These are phyloP conservation scores for Solanum chacoense DNA, from an alignment of 305 asterid genomes.

Conservation along the genomic window DNA sequence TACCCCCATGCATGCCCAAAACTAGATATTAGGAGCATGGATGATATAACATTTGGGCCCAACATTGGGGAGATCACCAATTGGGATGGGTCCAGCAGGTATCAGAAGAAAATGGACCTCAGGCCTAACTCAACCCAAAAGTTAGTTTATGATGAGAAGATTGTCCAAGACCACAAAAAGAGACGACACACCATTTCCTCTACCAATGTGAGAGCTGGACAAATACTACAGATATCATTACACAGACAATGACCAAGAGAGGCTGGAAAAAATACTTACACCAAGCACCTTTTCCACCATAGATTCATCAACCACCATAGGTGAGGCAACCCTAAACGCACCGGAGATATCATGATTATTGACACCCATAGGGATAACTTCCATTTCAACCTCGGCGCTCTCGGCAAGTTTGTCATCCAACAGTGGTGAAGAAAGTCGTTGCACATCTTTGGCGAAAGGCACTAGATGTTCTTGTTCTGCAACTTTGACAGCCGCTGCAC, in stretches of 20 bases:
- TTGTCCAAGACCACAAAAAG: not conserved
- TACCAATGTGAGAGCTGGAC: not conserved
- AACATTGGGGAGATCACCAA: not conserved
- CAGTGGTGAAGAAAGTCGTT: constrained; percentile 69
- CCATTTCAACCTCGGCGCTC: constrained; percentile 97
- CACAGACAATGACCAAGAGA: not conserved
- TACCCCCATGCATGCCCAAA: not conserved
- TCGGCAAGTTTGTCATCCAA: constrained; percentile 75
- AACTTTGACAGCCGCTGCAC: constrained; percentile 91
- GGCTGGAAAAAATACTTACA: constrained; percentile 40
- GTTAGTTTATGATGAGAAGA: not conserved
- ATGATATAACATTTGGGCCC: not conserved
- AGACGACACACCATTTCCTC: not conserved
- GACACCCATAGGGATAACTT: constrained; percentile 83
- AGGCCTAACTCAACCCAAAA: not conserved
- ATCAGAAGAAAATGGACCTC: not conserved
- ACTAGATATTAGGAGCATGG: not conserved
- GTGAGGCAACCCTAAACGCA: constrained; percentile 55
- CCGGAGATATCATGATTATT: constrained; percentile 71
- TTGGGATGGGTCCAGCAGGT: not conserved
- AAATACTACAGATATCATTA: not conserved
- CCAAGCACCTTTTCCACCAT: constrained; percentile 97
- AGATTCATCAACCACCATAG: constrained; percentile 81
- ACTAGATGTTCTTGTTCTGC: constrained; percentile 76
- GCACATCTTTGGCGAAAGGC: constrained; percentile 85